Evolutionary conservation across 1,139 yeast species (phyloP).

Genomic region (Sugiyamaella neomexicana): DNA sequence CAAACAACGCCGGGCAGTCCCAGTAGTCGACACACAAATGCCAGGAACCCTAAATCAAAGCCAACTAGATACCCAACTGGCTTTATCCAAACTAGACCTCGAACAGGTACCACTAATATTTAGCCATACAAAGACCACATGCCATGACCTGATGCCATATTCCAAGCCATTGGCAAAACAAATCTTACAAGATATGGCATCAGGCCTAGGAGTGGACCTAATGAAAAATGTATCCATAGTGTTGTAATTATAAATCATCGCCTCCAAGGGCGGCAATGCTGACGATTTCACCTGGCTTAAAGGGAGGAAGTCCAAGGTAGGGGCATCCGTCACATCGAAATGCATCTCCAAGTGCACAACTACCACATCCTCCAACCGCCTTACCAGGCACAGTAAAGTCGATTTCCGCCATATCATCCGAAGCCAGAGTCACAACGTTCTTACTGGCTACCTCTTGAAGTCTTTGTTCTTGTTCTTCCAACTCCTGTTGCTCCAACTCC

Average conservation of each 20-base stretch:
- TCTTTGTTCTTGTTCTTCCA: constrained; percentile 33
- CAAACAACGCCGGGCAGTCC: neutral
- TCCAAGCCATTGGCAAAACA: constrained; percentile 3
- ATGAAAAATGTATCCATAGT: constrained; percentile 10
- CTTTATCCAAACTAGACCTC: neutral
- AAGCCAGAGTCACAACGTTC: constrained; percentile 55
- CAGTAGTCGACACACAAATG: constrained; percentile 11
- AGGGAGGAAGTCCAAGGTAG: constrained; percentile 92
- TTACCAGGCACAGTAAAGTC: constrained; percentile 96
- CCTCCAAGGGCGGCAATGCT: constrained; percentile 37
- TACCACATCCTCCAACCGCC: constrained; percentile 87
- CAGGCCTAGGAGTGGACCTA: constrained; percentile 19
- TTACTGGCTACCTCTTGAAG: constrained; percentile 24
- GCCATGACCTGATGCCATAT: neutral
- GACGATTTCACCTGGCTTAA: constrained; percentile 86
- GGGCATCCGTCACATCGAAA: constrained; percentile 99
- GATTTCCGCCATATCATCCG: constrained; percentile 70
- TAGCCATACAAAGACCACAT: neutral
- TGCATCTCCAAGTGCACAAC: constrained; percentile 96
- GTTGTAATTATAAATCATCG: constrained; percentile 34
- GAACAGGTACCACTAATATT: constrained; percentile 12
- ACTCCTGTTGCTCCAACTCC: constrained; percentile 55
- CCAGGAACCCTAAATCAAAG: constrained; percentile 9
- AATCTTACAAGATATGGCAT: constrained; percentile 17
- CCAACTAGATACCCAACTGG: constrained; percentile 6